phyloP scores from a whole-genome alignment of 345 rosid genomes.

The Eucalyptus erythrocorys region DNA sequence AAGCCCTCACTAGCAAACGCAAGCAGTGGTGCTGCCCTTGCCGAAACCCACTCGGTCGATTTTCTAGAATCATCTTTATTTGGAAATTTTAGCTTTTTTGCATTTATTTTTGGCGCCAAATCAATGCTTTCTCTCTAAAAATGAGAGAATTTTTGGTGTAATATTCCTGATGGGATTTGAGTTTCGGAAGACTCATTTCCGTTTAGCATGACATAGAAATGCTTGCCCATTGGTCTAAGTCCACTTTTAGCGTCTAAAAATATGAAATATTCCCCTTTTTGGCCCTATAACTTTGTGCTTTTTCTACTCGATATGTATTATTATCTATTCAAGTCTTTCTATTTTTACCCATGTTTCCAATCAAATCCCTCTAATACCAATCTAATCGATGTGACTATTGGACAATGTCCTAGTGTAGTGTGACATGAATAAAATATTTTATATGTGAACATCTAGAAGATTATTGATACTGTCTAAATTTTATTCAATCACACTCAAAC shows the following conservation, averaged over 20 bases:
- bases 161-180: neutral
- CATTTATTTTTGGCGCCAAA: neutral
- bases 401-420: neutral
- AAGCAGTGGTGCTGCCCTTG: neutral
- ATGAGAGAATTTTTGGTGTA: neutral
- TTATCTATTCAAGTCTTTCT: neutral
- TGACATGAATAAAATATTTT: neutral
- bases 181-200: neutral
- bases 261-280: neutral
- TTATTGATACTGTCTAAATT: neutral
- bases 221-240: neutral
- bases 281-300: neutral
- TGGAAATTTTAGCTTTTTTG: neutral
- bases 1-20: neutral
- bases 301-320: neutral
- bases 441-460: neutral
- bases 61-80: neutral
- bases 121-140: neutral
- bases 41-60: neutral
- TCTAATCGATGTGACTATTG: neutral
- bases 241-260: neutral
- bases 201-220: neutral
- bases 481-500: fast-evolving
- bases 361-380: neutral
- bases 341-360: neutral